Evolutionary conservation across 2,329 filamentous ascomycete species (phyloP).

Genomic region (Diaporthe aspalathi): DNA sequence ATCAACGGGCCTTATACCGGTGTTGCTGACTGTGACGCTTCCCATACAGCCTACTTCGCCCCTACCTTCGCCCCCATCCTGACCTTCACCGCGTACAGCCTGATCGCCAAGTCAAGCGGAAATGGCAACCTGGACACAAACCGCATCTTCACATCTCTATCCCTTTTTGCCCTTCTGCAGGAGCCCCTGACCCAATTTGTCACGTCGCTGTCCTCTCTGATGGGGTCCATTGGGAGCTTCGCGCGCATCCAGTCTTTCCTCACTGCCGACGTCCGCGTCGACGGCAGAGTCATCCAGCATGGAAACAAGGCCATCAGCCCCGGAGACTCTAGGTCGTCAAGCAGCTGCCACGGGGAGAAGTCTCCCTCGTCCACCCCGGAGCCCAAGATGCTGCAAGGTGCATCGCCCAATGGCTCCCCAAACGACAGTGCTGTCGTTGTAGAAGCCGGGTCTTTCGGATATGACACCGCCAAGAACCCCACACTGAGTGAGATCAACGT

Average conservation of each 20-base stretch:
- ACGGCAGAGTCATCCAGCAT: neutral
- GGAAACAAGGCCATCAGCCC: neutral
- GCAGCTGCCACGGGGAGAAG: slow-evolving; percentile 5
- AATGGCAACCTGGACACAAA: neutral
- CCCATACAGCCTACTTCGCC: neutral
- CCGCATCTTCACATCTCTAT: slow-evolving; percentile 1
- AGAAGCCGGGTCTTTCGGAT: neutral
- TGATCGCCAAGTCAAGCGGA: slow-evolving; percentile 9
- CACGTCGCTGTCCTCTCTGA: slow-evolving; percentile 1
- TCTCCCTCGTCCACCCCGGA: neutral
- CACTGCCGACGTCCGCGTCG: neutral
- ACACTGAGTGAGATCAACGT: neutral
- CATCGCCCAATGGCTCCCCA: neutral
- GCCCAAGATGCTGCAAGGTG: neutral
- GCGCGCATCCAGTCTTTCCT: slow-evolving; percentile 18
- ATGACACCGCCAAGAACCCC: neutral
- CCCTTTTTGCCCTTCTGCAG: slow-evolving; percentile 10
- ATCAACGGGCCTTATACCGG: too few species aligned
- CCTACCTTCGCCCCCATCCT: slow-evolving; percentile 16
- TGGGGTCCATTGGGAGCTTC: slow-evolving; percentile 10
- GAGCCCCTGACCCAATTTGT: slow-evolving; percentile 13
- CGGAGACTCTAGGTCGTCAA: neutral
- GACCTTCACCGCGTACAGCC: slow-evolving; percentile 8
- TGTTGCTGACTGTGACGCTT: neutral
- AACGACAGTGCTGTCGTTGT: neutral